These are phyloP conservation scores for Curvularia spicifera DNA, from an alignment of 2,329 filamentous ascomycete species.

Conservation along the genomic window DNA sequence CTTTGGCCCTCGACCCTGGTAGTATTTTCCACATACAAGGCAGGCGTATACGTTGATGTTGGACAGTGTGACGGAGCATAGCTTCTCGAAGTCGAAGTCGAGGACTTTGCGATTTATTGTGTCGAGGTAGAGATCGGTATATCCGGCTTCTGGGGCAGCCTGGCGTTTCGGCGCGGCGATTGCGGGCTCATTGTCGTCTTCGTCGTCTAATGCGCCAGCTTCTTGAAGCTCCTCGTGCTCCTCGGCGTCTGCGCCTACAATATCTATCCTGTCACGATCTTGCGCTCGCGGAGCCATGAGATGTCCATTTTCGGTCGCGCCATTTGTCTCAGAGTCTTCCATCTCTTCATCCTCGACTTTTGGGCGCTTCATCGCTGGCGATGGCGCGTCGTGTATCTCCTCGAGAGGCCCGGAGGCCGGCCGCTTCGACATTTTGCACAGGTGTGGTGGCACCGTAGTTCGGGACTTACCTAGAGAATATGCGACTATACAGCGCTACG, in stretches of 20 bases:
- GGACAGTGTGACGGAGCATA: slow-evolving; percentile 92
- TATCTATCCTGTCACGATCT: slow-evolving; percentile 41
- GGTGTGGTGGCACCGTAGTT: background rate
- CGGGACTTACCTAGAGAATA: background rate
- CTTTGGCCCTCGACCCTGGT: slow-evolving; percentile 88
- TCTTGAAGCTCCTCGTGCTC: slow-evolving; percentile 49
- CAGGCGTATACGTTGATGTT: slow-evolving; percentile 99
- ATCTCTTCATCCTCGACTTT: slow-evolving; percentile 54
- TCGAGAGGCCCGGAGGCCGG: slow-evolving; percentile 56
- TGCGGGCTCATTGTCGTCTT: slow-evolving; percentile 49
- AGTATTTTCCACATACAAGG: slow-evolving; percentile 97
- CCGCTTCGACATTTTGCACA: slow-evolving; percentile 54
- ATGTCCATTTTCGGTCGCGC: slow-evolving; percentile 37
- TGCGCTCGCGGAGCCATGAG: slow-evolving; percentile 36
- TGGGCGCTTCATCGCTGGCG: slow-evolving; percentile 57
- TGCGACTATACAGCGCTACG: background rate
- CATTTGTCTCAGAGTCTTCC: slow-evolving; percentile 35
- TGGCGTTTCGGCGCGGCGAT: slow-evolving; percentile 67
- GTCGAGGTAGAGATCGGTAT: slow-evolving; percentile 95
- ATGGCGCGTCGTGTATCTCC: slow-evolving; percentile 47
- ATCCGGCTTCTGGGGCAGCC: slow-evolving; percentile 80
- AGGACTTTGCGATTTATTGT: slow-evolving; percentile 92
- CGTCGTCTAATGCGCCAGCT: slow-evolving; percentile 39
- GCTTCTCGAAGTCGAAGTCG: slow-evolving; percentile 98
- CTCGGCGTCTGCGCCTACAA: slow-evolving; percentile 44